Evolutionary conservation across 129 eudicot species (phyloP), one percentile per base, ranked within the genome.

Genomic region (Scalesia atractyloides): DNA sequence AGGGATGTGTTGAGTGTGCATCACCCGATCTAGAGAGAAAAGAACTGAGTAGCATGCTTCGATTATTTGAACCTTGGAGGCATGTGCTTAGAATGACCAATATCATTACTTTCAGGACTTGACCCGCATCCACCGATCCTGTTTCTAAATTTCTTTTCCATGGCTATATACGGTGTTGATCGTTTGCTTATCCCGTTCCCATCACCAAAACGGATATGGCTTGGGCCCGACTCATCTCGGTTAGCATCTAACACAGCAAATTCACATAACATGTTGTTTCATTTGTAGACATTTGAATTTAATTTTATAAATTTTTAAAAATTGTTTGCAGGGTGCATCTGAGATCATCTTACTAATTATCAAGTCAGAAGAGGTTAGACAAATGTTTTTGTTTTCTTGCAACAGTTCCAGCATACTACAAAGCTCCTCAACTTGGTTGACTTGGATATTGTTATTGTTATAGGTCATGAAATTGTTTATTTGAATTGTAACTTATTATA

Each of bases 391-490:
- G n/a, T n/a, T n/a, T n/a, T n/a, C n/a, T 91, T 22, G 85, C 61
- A 19, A 86, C 84, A 24, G 79, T 86, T 77, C 89, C 96, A 62
- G 89, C 96, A n/a, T 88, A 88, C 80, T 83, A 88, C 80, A 82
- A 86, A 73, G 78, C 84, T 71, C 86, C 86, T 66, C 79, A 73
- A 7, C 79, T 74, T 64, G 63, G 66, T 53, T 81, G 70, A 81
- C 33, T 9, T 12, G 24, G 9, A 26, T 26, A 16, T 30, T 60
- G 18, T 12, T 30, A 13, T 26, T 49, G 54, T 49, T 49, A 14
- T 59, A 26, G 33, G 33, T 26, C 33, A 26, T 26, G 0, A 26
- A 26, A 26, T 26, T 26, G 33, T 26, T 26, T 26, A 26, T 26
- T 26, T 26, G 33, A 26, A 26, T 26, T 26, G 33, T 26, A 26